These are phyloP conservation scores for Plantago elongata DNA, from an alignment of 257 asterid species.

Conservation along the genomic window DNA sequence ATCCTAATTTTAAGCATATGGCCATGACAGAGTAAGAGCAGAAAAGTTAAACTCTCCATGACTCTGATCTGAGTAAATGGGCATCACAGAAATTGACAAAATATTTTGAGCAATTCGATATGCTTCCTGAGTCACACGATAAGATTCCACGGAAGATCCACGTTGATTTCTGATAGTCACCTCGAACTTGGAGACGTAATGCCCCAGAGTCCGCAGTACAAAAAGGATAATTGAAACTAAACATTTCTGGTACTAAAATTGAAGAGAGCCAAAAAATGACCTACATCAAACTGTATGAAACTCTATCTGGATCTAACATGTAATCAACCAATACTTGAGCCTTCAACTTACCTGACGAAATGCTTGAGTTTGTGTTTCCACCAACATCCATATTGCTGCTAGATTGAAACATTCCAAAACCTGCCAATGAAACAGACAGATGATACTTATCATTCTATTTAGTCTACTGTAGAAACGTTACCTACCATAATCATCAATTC, in stretches of 20 bases:
- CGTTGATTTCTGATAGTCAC: neutral
- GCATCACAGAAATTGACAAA: neutral
- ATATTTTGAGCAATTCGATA: neutral
- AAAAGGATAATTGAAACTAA: too few species aligned
- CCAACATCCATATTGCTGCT: neutral
- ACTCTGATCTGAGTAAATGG: neutral
- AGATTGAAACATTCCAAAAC: conserved; percentile 2
- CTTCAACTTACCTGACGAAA: conserved; percentile 11
- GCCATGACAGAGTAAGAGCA: neutral
- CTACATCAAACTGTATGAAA: neutral
- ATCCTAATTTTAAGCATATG: neutral
- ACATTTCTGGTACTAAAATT: too few species aligned
- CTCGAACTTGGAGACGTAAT: neutral
- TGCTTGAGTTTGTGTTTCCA: conserved; percentile 9
- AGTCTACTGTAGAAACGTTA: too few species aligned
- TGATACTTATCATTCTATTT: neutral
- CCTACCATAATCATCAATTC: neutral
- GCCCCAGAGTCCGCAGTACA: too few species aligned
- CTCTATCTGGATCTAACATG: neutral
- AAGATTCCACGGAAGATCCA: neutral
- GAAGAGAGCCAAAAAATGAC: neutral
- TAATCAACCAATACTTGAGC: neutral
- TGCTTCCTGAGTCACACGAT: too few species aligned
- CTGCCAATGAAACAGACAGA: conserved; percentile 14
- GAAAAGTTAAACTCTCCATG: conserved; percentile 4